Percentiles rank a stretch among this genome's conserved stretches.
These are phyloP conservation scores for Pichia eremophila DNA, from an alignment of 805 yeast genomes.

Conservation along the genomic window DNA sequence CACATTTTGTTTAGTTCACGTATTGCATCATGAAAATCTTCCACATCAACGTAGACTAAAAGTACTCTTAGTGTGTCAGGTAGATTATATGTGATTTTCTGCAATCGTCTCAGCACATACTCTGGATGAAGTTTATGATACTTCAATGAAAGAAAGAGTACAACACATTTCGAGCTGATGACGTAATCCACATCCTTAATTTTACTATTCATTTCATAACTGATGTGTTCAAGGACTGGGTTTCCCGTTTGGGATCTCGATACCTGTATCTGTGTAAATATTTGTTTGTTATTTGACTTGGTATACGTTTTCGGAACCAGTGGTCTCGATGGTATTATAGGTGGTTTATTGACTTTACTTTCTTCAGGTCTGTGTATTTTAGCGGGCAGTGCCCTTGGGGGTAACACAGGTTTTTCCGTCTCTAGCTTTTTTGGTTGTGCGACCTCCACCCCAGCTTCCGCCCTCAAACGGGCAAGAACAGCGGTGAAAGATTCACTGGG, in stretches of 20 bases:
- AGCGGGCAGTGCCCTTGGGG: no score
- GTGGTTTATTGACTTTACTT: no score
- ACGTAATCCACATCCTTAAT: conserved; percentile 54
- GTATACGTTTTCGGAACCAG: no score
- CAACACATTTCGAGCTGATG: conserved; percentile 44
- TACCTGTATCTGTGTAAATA: conserved; percentile 33
- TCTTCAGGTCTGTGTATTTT: no score
- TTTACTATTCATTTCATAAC: conserved; percentile 39
- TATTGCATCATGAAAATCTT: conserved; percentile 40
- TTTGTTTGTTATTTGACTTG: background rate
- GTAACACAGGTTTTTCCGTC: no score
- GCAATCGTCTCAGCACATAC: conserved; percentile 53
- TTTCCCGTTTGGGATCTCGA: conserved; percentile 64
- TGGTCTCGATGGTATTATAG: no score
- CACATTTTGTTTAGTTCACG: conserved; percentile 40
- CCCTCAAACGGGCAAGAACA: no score
- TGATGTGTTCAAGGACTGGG: conserved; percentile 48
- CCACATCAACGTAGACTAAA: conserved; percentile 58
- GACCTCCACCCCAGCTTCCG: no score
- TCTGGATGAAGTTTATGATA: conserved; percentile 74
- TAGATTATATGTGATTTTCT: conserved; percentile 20
- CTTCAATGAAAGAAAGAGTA: conserved; percentile 56
- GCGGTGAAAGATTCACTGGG: no score
- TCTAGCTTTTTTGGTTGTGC: no score
- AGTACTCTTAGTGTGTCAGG: conserved; percentile 33